Evolutionary conservation across 192 early-diverging fungal species (phyloP).

Genomic region (Bifiguratus adelaidae): DNA sequence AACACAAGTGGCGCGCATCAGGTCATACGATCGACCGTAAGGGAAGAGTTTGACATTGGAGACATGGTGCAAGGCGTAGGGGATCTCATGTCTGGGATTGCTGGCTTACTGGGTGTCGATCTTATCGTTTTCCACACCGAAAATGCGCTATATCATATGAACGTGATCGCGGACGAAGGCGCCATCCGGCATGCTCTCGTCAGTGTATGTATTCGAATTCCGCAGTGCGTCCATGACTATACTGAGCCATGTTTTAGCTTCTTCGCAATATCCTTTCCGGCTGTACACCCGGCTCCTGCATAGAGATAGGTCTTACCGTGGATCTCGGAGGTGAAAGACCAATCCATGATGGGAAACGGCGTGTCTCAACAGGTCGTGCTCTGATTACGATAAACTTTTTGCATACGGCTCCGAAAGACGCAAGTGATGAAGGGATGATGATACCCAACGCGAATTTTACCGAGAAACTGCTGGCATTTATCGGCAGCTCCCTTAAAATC

Average conservation of each 20-base stretch:
- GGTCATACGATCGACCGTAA: constrained; percentile 7
- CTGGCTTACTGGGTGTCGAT: constrained; percentile 34
- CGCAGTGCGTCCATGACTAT: neutral
- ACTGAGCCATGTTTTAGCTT: constrained; percentile 15
- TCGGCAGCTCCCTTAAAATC: constrained; percentile 6
- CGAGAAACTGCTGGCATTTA: constrained; percentile 7
- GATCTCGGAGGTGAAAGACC: constrained; percentile 1
- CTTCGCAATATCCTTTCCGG: constrained; percentile 35
- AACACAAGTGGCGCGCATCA: constrained; percentile 8
- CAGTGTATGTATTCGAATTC: constrained; percentile 23
- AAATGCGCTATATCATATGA: constrained; percentile 34
- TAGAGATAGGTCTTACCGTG: constrained; percentile 39
- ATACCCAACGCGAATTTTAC: constrained; percentile 18
- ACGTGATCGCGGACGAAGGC: constrained; percentile 40
- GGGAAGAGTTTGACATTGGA: constrained; percentile 39
- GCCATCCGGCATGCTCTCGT: constrained; percentile 37
- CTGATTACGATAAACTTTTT: too few species aligned
- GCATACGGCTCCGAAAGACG: too few species aligned
- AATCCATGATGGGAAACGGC: too few species aligned
- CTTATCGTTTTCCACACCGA: constrained; percentile 43
- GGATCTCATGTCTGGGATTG: constrained; percentile 44
- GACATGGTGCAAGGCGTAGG: constrained; percentile 42
- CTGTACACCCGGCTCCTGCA: constrained; percentile 29
- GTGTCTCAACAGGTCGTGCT: too few species aligned
- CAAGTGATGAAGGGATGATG: too few species aligned